Base-by-base conservation (phyloP, 78 protist species). In the Dictyostelium purpureum region DNA sequence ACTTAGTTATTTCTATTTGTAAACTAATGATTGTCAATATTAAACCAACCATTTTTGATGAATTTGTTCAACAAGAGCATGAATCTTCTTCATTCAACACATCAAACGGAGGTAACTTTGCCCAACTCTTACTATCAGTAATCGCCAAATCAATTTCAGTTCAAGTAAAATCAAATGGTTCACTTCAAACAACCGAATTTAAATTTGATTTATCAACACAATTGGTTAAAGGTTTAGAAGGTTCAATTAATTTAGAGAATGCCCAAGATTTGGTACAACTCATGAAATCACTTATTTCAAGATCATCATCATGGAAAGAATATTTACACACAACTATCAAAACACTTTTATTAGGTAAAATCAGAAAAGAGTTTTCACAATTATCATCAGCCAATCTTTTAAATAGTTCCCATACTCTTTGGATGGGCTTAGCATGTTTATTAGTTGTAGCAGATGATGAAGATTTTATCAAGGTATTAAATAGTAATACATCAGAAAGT, bases 271-370 rank as follows among this genome's bases (percentile, higher is more conserved):
- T 83, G 47, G 43, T 83, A 0, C 43, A 19, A 24, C 24, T 83
- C 4, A 16, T 56, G 4, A 83, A 83, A 45, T 19, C 33, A 16
- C 24, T 83, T 10, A 70, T 71, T 26, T 2, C 19, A 4, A 83
- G 71, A 57, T 83, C 90, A 6, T 40, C 61, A 33, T 71, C 90
- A 37, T 83, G 90, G 90, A 67, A 71, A 52, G 59, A 83, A 47
- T 45, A 45, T 73, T 21, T 73, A 45, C 52, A 73, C 52, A 1
- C 59, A 0, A 70, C 26, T 6, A 76, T 69, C 14, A 61, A 67
- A 9, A 51, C 26, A 6, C 47, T 83, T 9, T 11, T 67, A n/a
- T 16, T 74, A 4, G 12, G 51, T 5, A 18, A 31, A 3, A 83
- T 83, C 4, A 83, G 38, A 57, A 70, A 51, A 12, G 80, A 71